Base-by-base conservation (phyloP, 441 rosid genomes). In the Omphalea diandra region DNA sequence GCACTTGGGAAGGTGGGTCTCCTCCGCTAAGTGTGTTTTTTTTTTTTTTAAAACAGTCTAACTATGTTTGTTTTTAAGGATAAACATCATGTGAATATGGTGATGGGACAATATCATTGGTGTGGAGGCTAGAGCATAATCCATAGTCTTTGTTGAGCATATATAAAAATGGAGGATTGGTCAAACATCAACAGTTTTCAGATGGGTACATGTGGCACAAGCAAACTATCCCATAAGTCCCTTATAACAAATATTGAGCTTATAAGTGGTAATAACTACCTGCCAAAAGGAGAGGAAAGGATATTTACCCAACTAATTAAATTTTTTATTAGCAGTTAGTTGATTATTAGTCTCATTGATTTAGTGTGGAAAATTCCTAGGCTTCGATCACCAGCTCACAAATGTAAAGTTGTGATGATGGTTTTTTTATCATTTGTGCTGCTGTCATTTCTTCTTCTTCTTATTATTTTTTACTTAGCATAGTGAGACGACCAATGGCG, bases 61-160 rank as follows among this genome's bases (percentile, higher is more conserved):
- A n/a, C n/a, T n/a, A n/a, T n/a, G n/a, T n/a, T n/a, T 6, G 32
- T 31, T 69, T 65, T 59, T 35, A 31, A 73, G 71, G 74, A 74
- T 78, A 63, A 77, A 72, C 75, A 70, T 69, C 44, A 47, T 72
- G 74, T 76, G 79, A 79, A 80, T 83, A 79, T 80, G 77, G 76
- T 71, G 85, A 77, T 68, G 62, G 75, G 75, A 73, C 83, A 78
- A 67, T 74, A 83, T 82, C 70, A 83, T 85, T 77, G 74, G 49
- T 40, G 80, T 81, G 86, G 86, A 83, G 84, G 82, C 79, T n/a
- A n/a, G n/a, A n/a, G n/a, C 7, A 40, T 62, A 62, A 32, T 66
- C 70, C 47, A 50, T 18, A 63, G 29, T 49, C 24, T 43, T 32
- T 24, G 31, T 53, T n/a, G 33, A 14, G 29, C 22, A 65, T 50